Evolutionary conservation across 2,329 filamentous ascomycete species (phyloP), one percentile per base, ranked within the genome.

Genomic region (Alternaria conjuncta): DNA sequence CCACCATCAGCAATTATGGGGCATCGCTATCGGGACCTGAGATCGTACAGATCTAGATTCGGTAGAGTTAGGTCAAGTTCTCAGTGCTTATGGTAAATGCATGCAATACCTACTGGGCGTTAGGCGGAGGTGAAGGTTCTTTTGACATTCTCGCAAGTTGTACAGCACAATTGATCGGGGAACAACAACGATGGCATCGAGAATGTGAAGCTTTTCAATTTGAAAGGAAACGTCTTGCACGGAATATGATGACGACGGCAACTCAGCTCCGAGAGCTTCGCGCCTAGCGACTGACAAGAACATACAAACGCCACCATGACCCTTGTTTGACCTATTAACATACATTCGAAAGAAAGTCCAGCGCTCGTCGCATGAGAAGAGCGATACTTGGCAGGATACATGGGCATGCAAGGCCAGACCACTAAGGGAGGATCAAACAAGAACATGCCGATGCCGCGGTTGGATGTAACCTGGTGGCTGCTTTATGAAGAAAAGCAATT

Each of bases 1-100:
- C 30, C 57, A 60, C 57, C 54, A 57, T 49, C 47, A 36, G 32
- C 55, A 56, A 45, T 41, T 36, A 46, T 54, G 36, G 20, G 54
- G 20, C 46, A 51, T 53, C 25, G 30, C 30, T 44, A 46, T 20
- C 26, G 30, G 41, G 47, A 28, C 30, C 49, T 36, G 20, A 18
- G n/a, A 26, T 15, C 26, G 26, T 36, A 30, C 49, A 21, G 11
- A 23, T 53, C 49, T 55, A 43, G 36, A 43, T 13, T 44, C 30
- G n/a, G 44, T 18, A 26, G 46, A 36, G 25, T 12, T 25, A 25
- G n/a, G 3, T 18, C 8, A 25, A 23, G 45, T 26, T 26, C 13
- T 15, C 25, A n/a, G 45, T 26, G 13, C 25, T 47, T 21, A 12
- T 20, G 50, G 41, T 46, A 44, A 6, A 26, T 47, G 23, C 15